Conservation (phyloP, 2,329 filamentous ascomycete genomes). For the Neofusicoccum sp. region DNA sequence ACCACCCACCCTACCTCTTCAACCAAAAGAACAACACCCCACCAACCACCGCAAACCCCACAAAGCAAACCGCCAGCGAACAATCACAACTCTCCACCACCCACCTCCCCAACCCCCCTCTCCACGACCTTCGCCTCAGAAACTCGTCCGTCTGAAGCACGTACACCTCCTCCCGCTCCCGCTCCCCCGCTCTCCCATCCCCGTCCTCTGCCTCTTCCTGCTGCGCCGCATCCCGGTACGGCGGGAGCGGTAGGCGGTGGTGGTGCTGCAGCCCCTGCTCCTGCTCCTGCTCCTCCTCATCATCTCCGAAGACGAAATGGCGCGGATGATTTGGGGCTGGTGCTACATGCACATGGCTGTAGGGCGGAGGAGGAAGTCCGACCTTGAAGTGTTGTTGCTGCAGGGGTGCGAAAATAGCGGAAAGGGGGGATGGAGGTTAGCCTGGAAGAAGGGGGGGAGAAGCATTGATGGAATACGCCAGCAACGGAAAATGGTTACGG, state of each 20-base stretch:
- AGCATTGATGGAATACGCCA: too few species aligned
- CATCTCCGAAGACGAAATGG: not conserved
- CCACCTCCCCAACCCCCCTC: not conserved
- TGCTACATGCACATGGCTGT: not conserved
- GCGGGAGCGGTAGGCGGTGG: not conserved
- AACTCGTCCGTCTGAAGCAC: not conserved
- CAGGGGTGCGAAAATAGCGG: not conserved
- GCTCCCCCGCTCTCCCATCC: not conserved
- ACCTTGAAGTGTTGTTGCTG: constrained; percentile 7
- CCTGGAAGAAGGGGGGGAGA: too few species aligned
- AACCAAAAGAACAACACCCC: not conserved
- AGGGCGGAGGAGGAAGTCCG: constrained; percentile 6
- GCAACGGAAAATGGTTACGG: too few species aligned
- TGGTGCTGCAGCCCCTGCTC: too few species aligned
- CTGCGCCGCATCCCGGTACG: not conserved
- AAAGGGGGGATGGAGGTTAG: not conserved
- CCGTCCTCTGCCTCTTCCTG: not conserved
- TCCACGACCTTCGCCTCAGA: not conserved
- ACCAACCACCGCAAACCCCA: not conserved
- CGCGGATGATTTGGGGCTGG: not conserved
- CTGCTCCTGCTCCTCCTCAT: too few species aligned
- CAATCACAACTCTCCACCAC: not conserved
- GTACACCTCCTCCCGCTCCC: not conserved
- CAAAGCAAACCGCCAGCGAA: not conserved
- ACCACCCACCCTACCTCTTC: not conserved